Evolutionary conservation across 1,139 yeast species (phyloP), one percentile per base, ranked within the genome.

Genomic region (Hemisphaericaspora subhashii): DNA sequence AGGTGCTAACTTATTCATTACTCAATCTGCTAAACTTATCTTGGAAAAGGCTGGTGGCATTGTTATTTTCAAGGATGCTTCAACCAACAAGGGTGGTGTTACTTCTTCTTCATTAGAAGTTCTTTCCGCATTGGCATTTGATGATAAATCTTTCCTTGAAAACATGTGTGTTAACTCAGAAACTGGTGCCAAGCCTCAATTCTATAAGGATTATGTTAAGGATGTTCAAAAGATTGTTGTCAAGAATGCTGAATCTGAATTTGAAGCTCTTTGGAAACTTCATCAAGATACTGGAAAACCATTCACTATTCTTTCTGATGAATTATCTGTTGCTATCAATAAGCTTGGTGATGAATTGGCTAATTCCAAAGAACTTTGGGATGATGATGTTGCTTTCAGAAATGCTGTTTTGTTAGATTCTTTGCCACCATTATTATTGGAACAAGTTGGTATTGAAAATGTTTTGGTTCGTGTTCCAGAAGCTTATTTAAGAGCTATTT

Each of bases 71-170:
- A 92, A 92, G 66, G 98, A 92, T 70, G 96, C 98, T 14, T 87
- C 97, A 14, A 88, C 98, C 40, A 92, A 92, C 67, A 92, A 92
- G 69, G 98, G 98, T 58, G 98, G 98, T 68, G 98, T 92, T 39
- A 92, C 98, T 1, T 90, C 98, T 1, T 89, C 97, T 1, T 90
- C 98, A 2, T 73, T 88, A 51, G 98, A 92, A 67, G 98, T 92
- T 14, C 77, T 92, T 54, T 96, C 98, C 11, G 92, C 98, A 4
- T 78, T 92, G 48, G 86, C 96, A 3, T 84, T 92, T 60, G 90
- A 83, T 54, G 98, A 92, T 62, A 79, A 77, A 41, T 89, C 83
- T 33, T 92, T 90, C 71, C 72, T 78, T 55, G 61, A 73, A 45
- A 67, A 83, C 59, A 86, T 86, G 95, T 86, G 95, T 61, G 81